Base-by-base conservation (phyloP, 2,329 filamentous ascomycete genomes). In the Talaromyces pinophilus region DNA sequence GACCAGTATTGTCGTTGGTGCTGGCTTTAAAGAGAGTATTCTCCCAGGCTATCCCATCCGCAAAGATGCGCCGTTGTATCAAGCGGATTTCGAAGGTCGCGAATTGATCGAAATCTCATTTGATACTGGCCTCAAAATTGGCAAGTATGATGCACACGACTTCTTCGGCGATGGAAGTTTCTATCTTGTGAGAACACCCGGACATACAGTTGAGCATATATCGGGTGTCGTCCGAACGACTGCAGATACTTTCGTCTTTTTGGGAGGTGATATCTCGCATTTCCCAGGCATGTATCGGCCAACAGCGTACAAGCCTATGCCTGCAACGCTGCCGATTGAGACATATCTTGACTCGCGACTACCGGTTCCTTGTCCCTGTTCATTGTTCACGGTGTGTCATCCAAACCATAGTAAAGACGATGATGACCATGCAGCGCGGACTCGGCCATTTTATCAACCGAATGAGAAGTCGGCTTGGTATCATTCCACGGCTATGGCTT, bases 251-350 rank as follows among this genome's bases (percentile, higher is more conserved):
- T 83, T 82, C 64, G 66, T 82, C 5, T 73, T 83, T 82, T 65
- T 81, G 80, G 0, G 46, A 28, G 82, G 76, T 2, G 82, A 84
- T 66, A 69, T 77, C 19, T 82, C 77, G 17, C 81, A 83, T 68
- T 78, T 78, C 52, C 73, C 73, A 2, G 79, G 80, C 2, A 50
- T 17, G 13, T 70, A 79, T 28, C 67, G 78, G 17, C 76, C 76
- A 3, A 73, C 70, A 3, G 59, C 68, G 59, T 70, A 73, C 50
- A 60, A 72, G 2, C 74, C 76, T 19, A 66, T 78, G 6, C 75
- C 75, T 17, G 30, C 44, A 57, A 62, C 22, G 72, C 75, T 73
- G 33, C 67, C 70, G 2, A 17, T 57, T n/a, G 67, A 67, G 19
- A 69, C 71, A 3, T 61, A 66, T 33, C 68, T 71, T n/a, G 67